Evolutionary conservation across 352 stramenopile species (phyloP), one percentile per base, ranked within the genome.

Genomic region (Phytophthora aleatoria): DNA sequence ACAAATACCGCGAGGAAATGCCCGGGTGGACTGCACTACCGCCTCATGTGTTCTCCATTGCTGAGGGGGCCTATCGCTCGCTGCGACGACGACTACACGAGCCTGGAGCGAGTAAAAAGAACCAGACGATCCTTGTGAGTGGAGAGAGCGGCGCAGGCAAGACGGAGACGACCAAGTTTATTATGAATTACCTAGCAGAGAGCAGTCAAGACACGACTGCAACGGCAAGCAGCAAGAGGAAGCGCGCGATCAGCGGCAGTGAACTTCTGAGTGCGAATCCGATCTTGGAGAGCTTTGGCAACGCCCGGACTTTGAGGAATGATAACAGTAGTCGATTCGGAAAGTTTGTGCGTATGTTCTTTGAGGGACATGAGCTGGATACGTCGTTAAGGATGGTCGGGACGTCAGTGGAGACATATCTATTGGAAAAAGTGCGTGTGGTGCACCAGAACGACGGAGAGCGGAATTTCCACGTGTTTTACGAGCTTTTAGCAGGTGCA

Each of bases 101-200:
- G 7, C 64, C 67, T 20, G 71, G 82, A 49, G 83, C 90, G 61
- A 79, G 42, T 26, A 92, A 72, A 39, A 90, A 88, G 65, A 75
- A 75, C 42, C 97, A 99, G 79, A 97, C 91, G 11, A 97, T 99
- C 58, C 81, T 99, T 33, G 94, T 99, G 33, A 98, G 91, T 33
- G 97, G 97, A 11, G 97, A 99, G 73, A 96, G 79, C 43, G 96
- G 97, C 15, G 92, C 95, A 12, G 96, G 97, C 16, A 99, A 99
- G 75, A 99, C 96, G 9, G 95, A 98, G 50, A 98, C 95, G 12
- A 98, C 95, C 10, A 99, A 99, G 73, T 89, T 89, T 54, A 73
- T 92, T 24, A 89, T 92, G 81, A 77, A 87, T 48, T 92, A 91
- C 52, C 42, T 92, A 39, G 80, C 79, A 26, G 33, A 70, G 24